A percentile compares a stretch with the other conserved stretches of the same genome.
These are phyloP conservation scores for Spathaspora passalidarum DNA, from an alignment of 805 yeast species.

Conservation along the genomic window DNA sequence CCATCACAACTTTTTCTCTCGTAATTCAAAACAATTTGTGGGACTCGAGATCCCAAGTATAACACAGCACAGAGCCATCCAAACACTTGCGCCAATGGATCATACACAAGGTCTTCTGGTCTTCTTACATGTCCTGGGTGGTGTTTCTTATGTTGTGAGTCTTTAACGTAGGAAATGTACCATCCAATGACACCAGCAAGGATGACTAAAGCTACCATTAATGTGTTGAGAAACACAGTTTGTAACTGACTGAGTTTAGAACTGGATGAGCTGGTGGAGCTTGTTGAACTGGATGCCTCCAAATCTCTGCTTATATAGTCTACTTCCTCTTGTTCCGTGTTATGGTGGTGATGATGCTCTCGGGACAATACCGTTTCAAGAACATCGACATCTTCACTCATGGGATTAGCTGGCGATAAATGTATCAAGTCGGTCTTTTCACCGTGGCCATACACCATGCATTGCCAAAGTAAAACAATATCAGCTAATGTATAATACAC, in stretches of 20 bases:
- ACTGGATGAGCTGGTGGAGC: not conserved
- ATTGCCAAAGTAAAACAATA: slow-evolving; percentile 77
- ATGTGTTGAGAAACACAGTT: slow-evolving; percentile 25
- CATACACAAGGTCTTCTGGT: slow-evolving; percentile 54
- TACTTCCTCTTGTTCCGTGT: slow-evolving; percentile 21
- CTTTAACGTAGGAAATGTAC: slow-evolving; percentile 60
- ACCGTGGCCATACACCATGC: slow-evolving; percentile 72
- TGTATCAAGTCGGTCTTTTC: slow-evolving; percentile 62
- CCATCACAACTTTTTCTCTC: slow-evolving; percentile 93
- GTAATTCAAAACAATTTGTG: slow-evolving; percentile 84
- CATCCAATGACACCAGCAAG: slow-evolving; percentile 85
- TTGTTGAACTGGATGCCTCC: slow-evolving; percentile 2
- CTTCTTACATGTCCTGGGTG: slow-evolving; percentile 25
- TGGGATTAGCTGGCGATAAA: slow-evolving; percentile 85
- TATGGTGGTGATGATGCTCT: slow-evolving; percentile 22
- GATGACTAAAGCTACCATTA: slow-evolving; percentile 66
- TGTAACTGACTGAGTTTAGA: slow-evolving; percentile 17
- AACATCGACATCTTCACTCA: slow-evolving; percentile 65
- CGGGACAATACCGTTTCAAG: slow-evolving; percentile 57
- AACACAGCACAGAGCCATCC: slow-evolving; percentile 78
- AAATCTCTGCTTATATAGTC: slow-evolving; percentile 14
- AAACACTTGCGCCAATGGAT: slow-evolving; percentile 78
- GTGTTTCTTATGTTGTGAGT: slow-evolving; percentile 33
- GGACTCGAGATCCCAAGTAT: slow-evolving; percentile 85
- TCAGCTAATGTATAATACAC: slow-evolving; percentile 92